Base-by-base conservation (phyloP, 352 stramenopile species). In the Phytophthora podocarpi region DNA sequence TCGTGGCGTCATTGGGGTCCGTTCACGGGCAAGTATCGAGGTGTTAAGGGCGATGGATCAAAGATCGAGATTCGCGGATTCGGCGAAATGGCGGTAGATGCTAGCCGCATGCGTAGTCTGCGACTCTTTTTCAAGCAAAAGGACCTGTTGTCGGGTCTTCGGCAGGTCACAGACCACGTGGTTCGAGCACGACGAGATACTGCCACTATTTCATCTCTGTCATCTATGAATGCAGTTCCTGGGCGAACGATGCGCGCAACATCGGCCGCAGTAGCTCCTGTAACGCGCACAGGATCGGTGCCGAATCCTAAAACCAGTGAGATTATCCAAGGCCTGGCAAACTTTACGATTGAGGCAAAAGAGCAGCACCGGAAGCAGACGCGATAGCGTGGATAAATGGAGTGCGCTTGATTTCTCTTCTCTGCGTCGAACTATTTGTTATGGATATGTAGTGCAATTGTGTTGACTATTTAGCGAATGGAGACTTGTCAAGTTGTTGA, bases 1-100 rank as follows among this genome's bases (percentile, higher is more conserved):
- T 74, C 80, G 30, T 94, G 85, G 85, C 72, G 83, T 11, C 85
- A 94, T 59, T 94, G 85, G 85, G 85, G 81, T 0, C 69, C 74
- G 8, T 94, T 93, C 58, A 82, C 79, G 0, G 85, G 85, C 15
- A 73, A 72, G 18, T 91, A 81, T 66, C 71, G 78, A 39, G 85
- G 83, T 21, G 59, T 88, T 6, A 80, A 82, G 18, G 83, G 85
- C 31, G 74, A 90, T 42, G 80, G 79, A 40, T 64, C 71, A 27
- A 70, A 73, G 20, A 42, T 94, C 2, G 79, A 92, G 40, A 43
- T 94, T 36, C 75, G 79, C 10, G 85, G 85, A 32, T 94, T 92
- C 58, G 85, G 81, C 1, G 72, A 87, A 31, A 87, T 92, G 75
- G 67, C 71, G 39, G 74, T 90, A 24, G 76, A 92, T 55, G 62